Evolutionary conservation across 371 early-diverging fungal genomes (phyloP).

Genomic region (Batkoa obscura): DNA sequence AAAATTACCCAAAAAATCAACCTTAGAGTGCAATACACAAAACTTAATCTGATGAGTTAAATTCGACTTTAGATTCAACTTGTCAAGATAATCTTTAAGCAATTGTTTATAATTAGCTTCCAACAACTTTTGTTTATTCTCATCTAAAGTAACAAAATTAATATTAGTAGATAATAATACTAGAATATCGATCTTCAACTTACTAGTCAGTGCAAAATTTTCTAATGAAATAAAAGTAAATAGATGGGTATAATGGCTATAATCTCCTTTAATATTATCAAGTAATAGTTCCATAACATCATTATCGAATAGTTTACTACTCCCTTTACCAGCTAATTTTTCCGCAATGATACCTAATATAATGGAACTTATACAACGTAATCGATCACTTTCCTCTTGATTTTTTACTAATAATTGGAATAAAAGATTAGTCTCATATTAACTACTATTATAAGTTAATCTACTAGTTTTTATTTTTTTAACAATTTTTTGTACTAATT

Average conservation of each 20-base stretch:
- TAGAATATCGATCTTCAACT: too few relatives aligned
- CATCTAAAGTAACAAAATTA: too few relatives aligned
- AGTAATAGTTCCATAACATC: neutral
- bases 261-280: neutral
- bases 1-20: neutral
- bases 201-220: neutral
- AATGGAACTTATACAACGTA: neutral
- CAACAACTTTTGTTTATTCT: neutral
- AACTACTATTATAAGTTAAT: too few relatives aligned
- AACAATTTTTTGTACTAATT: neutral
- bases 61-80: too few relatives aligned
- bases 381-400: neutral
- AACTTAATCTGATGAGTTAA: too few relatives aligned
- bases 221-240: neutral
- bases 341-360: neutral
- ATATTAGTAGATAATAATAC: too few relatives aligned
- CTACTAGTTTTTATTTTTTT: neutral
- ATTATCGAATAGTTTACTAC: neutral
- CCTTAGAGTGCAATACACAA: neutral
- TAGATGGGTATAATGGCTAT: neutral
- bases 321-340: neutral
- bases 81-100: too few relatives aligned
- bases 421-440: too few relatives aligned
- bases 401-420: neutral
- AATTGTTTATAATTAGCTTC: too few relatives aligned